These are phyloP conservation scores for Termitomyces heimii DNA, from an alignment of 768 basidiomycete genomes.

Conservation along the genomic window DNA sequence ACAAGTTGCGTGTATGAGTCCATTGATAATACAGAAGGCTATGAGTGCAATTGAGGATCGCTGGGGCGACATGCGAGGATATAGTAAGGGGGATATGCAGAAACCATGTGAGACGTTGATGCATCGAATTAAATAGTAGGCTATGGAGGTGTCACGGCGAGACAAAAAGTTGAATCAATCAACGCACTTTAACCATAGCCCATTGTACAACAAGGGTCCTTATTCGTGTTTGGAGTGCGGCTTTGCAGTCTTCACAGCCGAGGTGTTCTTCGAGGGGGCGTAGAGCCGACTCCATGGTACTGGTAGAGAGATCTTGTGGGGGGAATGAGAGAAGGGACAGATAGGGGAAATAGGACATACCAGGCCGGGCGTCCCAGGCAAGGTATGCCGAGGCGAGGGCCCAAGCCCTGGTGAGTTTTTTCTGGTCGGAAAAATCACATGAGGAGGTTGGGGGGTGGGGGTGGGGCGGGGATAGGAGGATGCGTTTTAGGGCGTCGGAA, in stretches of 20 bases:
- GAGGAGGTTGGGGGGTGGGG: conserved; percentile 64
- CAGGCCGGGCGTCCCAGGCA: conserved; percentile 79
- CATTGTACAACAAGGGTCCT: conserved; percentile 67
- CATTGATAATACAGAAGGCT: neutral
- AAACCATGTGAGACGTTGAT: neutral
- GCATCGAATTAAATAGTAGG: conserved; percentile 23
- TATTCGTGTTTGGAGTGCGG: conserved; percentile 57
- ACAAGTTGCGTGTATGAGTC: conserved; percentile 3
- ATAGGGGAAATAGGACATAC: conserved; percentile 30
- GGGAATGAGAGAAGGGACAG: no score
- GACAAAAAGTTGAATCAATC: no score
- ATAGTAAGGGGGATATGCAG: neutral
- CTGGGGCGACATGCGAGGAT: no score
- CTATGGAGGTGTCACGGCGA: neutral
- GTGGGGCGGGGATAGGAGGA: conserved; percentile 68
- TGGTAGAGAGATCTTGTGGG: conserved; percentile 61
- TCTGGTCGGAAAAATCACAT: conserved; percentile 74
- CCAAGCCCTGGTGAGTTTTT: conserved; percentile 76
- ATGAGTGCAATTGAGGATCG: no score
- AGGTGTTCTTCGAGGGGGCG: conserved; percentile 65
- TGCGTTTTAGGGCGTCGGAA: conserved; percentile 73
- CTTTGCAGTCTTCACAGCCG: conserved; percentile 62
- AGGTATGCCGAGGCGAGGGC: conserved; percentile 78
- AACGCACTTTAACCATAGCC: conserved; percentile 69
- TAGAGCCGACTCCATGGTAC: conserved; percentile 66